These are phyloP conservation scores for Ascochyta koolunga DNA, from an alignment of 2,329 filamentous ascomycete genomes.

Conservation along the genomic window DNA sequence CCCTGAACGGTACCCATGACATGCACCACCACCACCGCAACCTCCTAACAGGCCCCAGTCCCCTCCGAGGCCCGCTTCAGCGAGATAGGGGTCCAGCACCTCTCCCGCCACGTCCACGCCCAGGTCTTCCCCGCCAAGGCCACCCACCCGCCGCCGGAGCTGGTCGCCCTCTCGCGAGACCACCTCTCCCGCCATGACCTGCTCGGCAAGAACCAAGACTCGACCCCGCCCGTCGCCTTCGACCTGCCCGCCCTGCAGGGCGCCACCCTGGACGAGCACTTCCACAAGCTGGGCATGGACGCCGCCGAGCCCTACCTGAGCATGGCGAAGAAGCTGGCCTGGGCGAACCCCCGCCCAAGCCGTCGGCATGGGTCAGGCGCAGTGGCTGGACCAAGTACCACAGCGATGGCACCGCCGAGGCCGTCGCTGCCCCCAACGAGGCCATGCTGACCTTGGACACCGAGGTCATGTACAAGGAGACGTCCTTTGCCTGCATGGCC, in stretches of 20 bases:
- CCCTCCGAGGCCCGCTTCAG: conserved; percentile 75
- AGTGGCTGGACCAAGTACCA: conserved; percentile 97
- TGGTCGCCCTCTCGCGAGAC: conserved; percentile 79
- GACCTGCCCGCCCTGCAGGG: conserved; percentile 83
- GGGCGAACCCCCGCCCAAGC: conserved; percentile 64
- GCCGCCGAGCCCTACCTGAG: conserved; percentile 83
- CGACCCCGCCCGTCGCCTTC: conserved; percentile 75
- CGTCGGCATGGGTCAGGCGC: conserved; percentile 73
- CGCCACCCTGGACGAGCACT: conserved; percentile 87
- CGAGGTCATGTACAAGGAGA: conserved; percentile 95
- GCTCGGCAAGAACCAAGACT: conserved; percentile 87
- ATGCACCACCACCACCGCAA: not conserved
- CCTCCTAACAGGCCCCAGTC: conserved; percentile 28
- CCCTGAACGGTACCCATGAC: conserved; percentile 27
- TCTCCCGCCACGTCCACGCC: conserved; percentile 80
- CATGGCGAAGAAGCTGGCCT: conserved; percentile 75
- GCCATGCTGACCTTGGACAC: conserved; percentile 90
- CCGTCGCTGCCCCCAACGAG: conserved; percentile 78
- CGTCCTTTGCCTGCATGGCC: conserved; percentile 93
- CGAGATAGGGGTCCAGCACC: conserved; percentile 91
- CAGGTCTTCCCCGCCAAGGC: conserved; percentile 75
- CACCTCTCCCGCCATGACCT: conserved; percentile 87
- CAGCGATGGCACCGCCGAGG: conserved; percentile 72
- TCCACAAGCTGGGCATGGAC: conserved; percentile 84
- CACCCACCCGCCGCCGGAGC: conserved; percentile 66